phyloP scores from a whole-genome alignment of 495 filamentous ascomycete genomes.

The Xylaria curta region DNA sequence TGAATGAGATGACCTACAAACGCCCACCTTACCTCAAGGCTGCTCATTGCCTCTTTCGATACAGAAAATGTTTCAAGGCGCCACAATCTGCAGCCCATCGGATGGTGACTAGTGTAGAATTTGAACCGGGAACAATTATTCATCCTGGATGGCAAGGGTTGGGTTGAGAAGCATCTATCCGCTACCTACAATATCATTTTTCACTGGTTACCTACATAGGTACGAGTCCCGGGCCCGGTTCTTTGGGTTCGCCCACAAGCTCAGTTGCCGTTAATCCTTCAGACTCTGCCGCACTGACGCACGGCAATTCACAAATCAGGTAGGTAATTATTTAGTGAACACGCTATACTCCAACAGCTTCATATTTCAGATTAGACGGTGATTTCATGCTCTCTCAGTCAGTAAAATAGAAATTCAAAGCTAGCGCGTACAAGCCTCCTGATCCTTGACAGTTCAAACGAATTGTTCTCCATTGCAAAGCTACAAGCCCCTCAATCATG shows the following conservation, averaged over 20 bases:
- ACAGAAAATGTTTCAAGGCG: constrained; percentile 10
- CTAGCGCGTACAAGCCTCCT: not conserved
- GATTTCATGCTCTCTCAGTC: not conserved
- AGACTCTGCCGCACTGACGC: not conserved
- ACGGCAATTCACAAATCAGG: not conserved
- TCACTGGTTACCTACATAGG: not conserved
- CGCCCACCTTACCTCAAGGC: not conserved
- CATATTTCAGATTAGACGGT: not conserved
- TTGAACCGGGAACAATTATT: not conserved
- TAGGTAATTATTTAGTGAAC: not conserved
- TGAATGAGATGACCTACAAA: not conserved
- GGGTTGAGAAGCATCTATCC: not conserved
- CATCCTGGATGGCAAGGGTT: not conserved
- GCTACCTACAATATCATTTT: not conserved
- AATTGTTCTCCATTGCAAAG: not conserved
- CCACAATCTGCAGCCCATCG: constrained; percentile 20
- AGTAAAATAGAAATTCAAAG: not conserved
- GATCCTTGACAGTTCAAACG: not conserved
- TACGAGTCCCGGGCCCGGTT: constrained; percentile 9
- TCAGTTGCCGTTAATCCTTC: not conserved
- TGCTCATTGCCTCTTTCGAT: constrained; percentile 15
- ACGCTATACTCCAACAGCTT: not conserved
- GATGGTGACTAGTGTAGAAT: constrained; percentile 4
- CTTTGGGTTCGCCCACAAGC: constrained; percentile 15
- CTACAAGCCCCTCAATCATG: not conserved